These are phyloP conservation scores for Ascochyta koolunga DNA, from an alignment of 2,329 filamentous ascomycete species.

Conservation along the genomic window DNA sequence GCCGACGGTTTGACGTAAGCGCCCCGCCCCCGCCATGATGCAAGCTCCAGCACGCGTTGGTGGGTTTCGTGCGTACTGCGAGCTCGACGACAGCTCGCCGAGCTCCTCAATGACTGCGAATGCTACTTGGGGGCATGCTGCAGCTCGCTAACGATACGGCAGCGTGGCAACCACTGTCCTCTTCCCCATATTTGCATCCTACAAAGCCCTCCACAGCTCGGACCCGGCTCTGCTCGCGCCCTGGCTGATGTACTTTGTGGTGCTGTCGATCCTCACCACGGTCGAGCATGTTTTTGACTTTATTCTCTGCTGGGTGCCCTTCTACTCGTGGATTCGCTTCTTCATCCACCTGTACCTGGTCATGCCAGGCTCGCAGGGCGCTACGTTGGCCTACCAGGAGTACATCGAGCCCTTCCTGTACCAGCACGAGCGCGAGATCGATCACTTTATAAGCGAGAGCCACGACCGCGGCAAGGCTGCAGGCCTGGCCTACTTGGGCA, in stretches of 20 bases:
- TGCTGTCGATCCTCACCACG: conserved; percentile 79
- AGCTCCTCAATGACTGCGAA: conserved; percentile 23
- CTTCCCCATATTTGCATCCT: conserved; percentile 95
- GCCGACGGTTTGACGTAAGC: conserved; percentile 48
- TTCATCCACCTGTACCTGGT: conserved; percentile 91
- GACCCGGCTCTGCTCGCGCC: conserved; percentile 88
- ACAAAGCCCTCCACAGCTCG: conserved; percentile 93
- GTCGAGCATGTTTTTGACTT: conserved; percentile 88
- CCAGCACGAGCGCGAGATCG: conserved; percentile 86
- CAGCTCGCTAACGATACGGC: conserved; percentile 23
- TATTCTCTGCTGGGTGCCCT: conserved; percentile 88
- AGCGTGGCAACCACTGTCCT: conserved; percentile 73
- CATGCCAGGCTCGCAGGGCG: conserved; percentile 95
- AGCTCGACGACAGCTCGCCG: conserved; percentile 10
- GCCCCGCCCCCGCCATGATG: conserved; percentile 36
- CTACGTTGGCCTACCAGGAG: conserved; percentile 80
- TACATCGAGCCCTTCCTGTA: conserved; percentile 87
- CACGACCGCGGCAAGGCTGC: conserved; percentile 80
- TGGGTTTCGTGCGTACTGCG: conserved; percentile 4
- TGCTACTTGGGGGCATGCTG: neutral
- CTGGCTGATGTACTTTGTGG: conserved; percentile 99
- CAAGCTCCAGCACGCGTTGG: conserved; percentile 15
- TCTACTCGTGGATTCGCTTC: conserved; percentile 91
- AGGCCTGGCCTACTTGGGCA: conserved; percentile 66
- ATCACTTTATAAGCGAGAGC: conserved; percentile 81